Base-by-base conservation (phyloP, 1,284 basidiomycete species). In the Clitocybe nebularis region DNA sequence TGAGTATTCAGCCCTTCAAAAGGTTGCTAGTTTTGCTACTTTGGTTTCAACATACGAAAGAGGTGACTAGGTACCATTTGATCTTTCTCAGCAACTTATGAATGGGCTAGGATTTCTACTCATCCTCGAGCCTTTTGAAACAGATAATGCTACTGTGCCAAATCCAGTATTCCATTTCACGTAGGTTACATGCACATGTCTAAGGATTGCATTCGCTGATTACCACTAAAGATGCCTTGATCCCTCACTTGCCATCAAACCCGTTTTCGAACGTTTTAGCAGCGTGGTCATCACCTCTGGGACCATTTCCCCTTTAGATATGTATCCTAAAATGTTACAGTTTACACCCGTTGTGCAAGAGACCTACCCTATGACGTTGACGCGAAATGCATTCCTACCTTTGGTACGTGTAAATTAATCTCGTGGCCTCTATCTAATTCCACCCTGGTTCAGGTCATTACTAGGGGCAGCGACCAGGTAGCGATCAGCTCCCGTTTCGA, bases 241-340 rank as follows among this genome's bases (percentile, higher is more conserved):
- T 63, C 96, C 96, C 0, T 93, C 94, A 1, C 79, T 99, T 20
- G 96, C 96, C 7, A 99, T 99, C 56, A 92, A 93, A 52, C 96
- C 96, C 0, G 90, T 99, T 17, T 98, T 99, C 62, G 96, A 99
- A 60, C 85, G 94, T 33, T 99, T 99, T 64, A 94, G 91, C 62
- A 94, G 89, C 51, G 96, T 99, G 33, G 93, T 99, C 55, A 99
- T 99, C 64, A 99, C 96, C 0, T 97, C 93, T 9, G 96, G 96
- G 55, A 99, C 96, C 22, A 94, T 99, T 55, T 97, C 93, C 5
- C 96, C 96, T 4, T 69, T 99, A 44, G 96, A 99, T 68, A 99
- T 99, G 96, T 96, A 99, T 64, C 96, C 96, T 16, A 99, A 99
- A 68, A 99, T 99, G 89, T 76, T 99, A 32, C 92, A 95, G 56